These are phyloP conservation scores for Kluyveromyces dobzhanskii DNA, from an alignment of 805 yeast species.

Conservation along the genomic window DNA sequence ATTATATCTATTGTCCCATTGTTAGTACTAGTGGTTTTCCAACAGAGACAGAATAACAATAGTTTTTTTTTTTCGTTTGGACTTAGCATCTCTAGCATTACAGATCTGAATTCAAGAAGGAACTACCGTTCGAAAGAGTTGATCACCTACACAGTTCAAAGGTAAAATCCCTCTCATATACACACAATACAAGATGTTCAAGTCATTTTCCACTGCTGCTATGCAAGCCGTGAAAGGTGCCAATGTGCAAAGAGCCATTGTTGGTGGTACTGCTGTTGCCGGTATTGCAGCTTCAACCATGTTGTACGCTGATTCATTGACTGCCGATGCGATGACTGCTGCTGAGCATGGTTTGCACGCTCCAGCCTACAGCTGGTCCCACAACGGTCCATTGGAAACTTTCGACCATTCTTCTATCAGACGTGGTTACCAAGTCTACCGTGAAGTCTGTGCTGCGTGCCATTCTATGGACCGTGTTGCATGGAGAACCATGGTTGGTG, in stretches of 20 bases:
- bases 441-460: slow-evolving; percentile 98
- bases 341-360: slow-evolving; percentile 99
- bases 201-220: slow-evolving; percentile 28
- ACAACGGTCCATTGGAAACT: slow-evolving; percentile 81
- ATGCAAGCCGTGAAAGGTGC: slow-evolving; percentile 27
- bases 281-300: slow-evolving; percentile 78
- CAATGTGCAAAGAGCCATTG: slow-evolving; percentile 39
- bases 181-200: slow-evolving; percentile 1
- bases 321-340: slow-evolving; percentile 94
- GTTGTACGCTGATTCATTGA: slow-evolving; percentile 73
- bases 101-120: too few relatives aligned
- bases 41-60: too few relatives aligned
- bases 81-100: too few relatives aligned
- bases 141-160: too few relatives aligned
- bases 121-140: too few relatives aligned
- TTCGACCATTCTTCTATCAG: slow-evolving; percentile 94
- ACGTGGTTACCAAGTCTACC: slow-evolving; percentile 98
- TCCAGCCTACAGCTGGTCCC: slow-evolving; percentile 89
- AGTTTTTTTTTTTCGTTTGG: too few relatives aligned
- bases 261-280: slow-evolving; percentile 54
- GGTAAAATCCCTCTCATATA: too few relatives aligned
- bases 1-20: too few relatives aligned
- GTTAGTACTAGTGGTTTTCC: too few relatives aligned
- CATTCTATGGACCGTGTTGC: slow-evolving; percentile 95
- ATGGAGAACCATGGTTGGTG: slow-evolving; percentile 98